A percentile compares a stretch with the other conserved stretches of the same genome.
phyloP scores from a whole-genome alignment of 2,329 filamentous ascomycete genomes.

The Penicillium sclerotigenum region DNA sequence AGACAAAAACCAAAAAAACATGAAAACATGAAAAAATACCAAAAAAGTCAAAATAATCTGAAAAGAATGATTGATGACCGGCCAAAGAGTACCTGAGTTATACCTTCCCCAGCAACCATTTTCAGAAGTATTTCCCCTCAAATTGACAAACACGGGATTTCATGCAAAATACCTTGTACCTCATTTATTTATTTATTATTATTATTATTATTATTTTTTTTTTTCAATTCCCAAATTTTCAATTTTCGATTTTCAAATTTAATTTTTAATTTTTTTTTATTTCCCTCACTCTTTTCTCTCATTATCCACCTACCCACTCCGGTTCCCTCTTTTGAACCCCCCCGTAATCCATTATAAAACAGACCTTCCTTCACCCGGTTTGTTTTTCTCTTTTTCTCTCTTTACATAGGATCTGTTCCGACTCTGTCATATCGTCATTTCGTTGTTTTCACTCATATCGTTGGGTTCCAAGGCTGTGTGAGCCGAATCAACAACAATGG shows the following conservation, averaged over 20 bases:
- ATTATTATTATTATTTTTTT: background rate
- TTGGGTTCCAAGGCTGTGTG: conserved; percentile 39
- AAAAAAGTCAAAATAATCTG: conserved; percentile 2
- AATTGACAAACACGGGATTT: conserved; percentile 17
- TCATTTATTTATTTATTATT: background rate
- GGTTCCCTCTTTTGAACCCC: conserved; percentile 22
- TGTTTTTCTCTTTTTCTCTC: conserved; percentile 20
- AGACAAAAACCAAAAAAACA: background rate
- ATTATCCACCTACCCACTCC: conserved; percentile 27
- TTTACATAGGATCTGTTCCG: conserved; percentile 37
- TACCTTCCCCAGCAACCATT: conserved; percentile 19
- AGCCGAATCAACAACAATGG: conserved; percentile 43
- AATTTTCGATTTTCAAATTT: conserved; percentile 5
- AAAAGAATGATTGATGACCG: background rate
- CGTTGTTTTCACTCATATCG: conserved; percentile 38
- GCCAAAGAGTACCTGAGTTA: conserved; percentile 5
- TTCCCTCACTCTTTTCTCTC: conserved; percentile 12
- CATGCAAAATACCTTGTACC: conserved; percentile 13
- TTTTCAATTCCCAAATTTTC: conserved; percentile 5
- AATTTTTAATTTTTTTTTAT: conserved; percentile 6
- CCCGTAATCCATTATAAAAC: conserved; percentile 34
- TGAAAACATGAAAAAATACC: conserved; percentile 5
- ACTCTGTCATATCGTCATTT: conserved; percentile 38
- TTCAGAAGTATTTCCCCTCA: conserved; percentile 11
- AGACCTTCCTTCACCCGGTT: conserved; percentile 30